Base-by-base conservation (phyloP, 2,329 filamentous ascomycete species). In the Paraphaeosphaeria sporulosa region DNA sequence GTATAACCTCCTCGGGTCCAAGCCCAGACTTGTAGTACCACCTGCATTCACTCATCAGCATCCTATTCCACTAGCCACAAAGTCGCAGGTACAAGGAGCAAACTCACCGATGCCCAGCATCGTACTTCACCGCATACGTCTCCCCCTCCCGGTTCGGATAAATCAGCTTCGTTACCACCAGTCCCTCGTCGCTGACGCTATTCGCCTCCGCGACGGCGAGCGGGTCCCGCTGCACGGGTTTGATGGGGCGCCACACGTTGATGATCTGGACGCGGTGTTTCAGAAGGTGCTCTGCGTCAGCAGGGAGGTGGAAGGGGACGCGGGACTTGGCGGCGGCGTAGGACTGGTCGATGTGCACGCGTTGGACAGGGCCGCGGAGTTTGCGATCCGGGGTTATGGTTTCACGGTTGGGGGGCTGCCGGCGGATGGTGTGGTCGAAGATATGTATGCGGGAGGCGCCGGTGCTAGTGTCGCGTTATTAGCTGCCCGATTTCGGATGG, bases 361-460 rank as follows among this genome's bases (percentile, higher is more conserved):
- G 80, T 58, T 82, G 79, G 2, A 85, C 83, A 1, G 81, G 83
- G 0, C 79, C 81, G 13, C 81, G 80, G 32, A 78, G 71, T 0
- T 58, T 58, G 19, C 68, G 63, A 76, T 77, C 63, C 21, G 51
- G 38, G 49, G 62, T 36, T 12, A 19, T 40, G 12, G 59, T 61
- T 15, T 62, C 62, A 36, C 77, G 70, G 38, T 61, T 66, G 4
- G 71, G 65, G 8, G 65, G n/a, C 34, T 73, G 71, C 48, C 83
- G 81, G n/a, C 83, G 82, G 67, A 89, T 85, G 6, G 85, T 88
- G 75, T 89, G 86, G 76, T 88, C 85, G 70, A 89, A 89, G 71
- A 89, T 86, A 78, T 86, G 83, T 64, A 88, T 74, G 23, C 82
- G 81, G 2, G 83, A 76, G 17, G 82, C 86, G 3, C 86, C 86